Base-by-base conservation (phyloP, 2,329 filamentous ascomycete species). In the Cercospora brassicicola region DNA sequence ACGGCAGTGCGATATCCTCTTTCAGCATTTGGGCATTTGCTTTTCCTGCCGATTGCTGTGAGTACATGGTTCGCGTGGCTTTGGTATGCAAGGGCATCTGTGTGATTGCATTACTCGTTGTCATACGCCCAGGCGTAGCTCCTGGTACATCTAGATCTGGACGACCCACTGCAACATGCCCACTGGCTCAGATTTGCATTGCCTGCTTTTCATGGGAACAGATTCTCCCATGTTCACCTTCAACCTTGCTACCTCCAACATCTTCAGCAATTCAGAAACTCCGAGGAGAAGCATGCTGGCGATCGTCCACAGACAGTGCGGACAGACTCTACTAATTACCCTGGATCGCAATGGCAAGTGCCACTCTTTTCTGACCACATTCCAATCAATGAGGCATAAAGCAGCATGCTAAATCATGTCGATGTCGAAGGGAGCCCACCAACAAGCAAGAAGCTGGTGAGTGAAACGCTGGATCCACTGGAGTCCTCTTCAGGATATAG, bases 1-100 rank as follows among this genome's bases (percentile, higher is more conserved):
- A 23, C 36, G 6, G 36, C 18, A 48, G 59, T 61, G 59, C 59
- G 33, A 45, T 42, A 18, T 61, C 59, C 59, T 61, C 18, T 61
- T 61, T 61, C 31, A 61, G 59, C 15, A 31, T 39, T n/a, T 33
- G 26, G 13, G 53, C 53, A 20, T 57, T 61, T 28, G 11, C 20
- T 30, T 11, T 45, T 61, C n/a, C 8, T 39, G 33, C 33, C 15
- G n/a, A 7, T 26, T 18, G 36, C 15, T 42, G 36, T n/a, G 36
- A 42, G 36, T 6, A 15, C 36, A 61, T 26, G 31, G 20, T n/a
- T 18, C 7, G 18, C 20, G 59, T 31, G 18, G 36, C 10, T 9
- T 20, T 48, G 42, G 42, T 48, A 11, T 20, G 20, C 18, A 48
- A 23, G 45, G 18, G 45, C 18, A 4, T 48, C 45, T 23, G 42